Conservation (phyloP, 2,329 filamentous ascomycete genomes). For the Trichoderma breve region DNA sequence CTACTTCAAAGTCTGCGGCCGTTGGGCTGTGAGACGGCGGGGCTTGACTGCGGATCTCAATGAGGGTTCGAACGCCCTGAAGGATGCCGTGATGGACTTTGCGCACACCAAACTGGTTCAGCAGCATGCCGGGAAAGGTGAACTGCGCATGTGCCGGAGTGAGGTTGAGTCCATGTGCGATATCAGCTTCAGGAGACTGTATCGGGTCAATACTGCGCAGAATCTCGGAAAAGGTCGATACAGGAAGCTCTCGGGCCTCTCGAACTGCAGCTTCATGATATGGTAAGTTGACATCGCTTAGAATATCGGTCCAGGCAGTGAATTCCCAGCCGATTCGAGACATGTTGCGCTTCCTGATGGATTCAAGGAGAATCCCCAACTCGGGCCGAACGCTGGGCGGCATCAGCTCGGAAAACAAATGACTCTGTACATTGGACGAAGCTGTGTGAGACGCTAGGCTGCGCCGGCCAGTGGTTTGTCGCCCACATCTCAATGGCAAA, state of each 20-base stretch:
- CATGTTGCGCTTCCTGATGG: slow-evolving; percentile 33
- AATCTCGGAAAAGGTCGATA: slow-evolving; percentile 60
- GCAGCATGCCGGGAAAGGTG: slow-evolving; percentile 36
- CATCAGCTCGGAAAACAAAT: slow-evolving; percentile 18
- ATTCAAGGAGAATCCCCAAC: slow-evolving; percentile 31
- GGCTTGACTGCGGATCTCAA: slow-evolving; percentile 31
- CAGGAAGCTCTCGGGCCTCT: slow-evolving; percentile 44
- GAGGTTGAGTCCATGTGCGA: slow-evolving; percentile 41
- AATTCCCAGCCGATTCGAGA: slow-evolving; percentile 29
- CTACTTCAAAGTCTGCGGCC: slow-evolving; percentile 43
- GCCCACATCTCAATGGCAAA: slow-evolving; percentile 26
- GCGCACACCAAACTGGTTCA: slow-evolving; percentile 48
- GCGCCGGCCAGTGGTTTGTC: slow-evolving; percentile 27
- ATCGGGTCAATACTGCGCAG: slow-evolving; percentile 61
- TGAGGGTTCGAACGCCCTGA: slow-evolving; percentile 34
- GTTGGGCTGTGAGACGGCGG: slow-evolving; percentile 30
- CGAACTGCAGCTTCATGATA: slow-evolving; percentile 28
- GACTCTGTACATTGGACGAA: slow-evolving; percentile 6
- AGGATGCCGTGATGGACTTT: slow-evolving; percentile 40
- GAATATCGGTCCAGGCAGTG: slow-evolving; percentile 28
- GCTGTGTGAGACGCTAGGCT: slow-evolving; percentile 27
- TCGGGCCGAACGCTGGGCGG: slow-evolving; percentile 20
- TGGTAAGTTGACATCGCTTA: slow-evolving; percentile 25
- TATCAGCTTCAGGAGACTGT: slow-evolving; percentile 48
- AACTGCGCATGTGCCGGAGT: slow-evolving; percentile 40